Conservation (phyloP, 331 rosid genomes). For the Pyracantha coccinea region DNA sequence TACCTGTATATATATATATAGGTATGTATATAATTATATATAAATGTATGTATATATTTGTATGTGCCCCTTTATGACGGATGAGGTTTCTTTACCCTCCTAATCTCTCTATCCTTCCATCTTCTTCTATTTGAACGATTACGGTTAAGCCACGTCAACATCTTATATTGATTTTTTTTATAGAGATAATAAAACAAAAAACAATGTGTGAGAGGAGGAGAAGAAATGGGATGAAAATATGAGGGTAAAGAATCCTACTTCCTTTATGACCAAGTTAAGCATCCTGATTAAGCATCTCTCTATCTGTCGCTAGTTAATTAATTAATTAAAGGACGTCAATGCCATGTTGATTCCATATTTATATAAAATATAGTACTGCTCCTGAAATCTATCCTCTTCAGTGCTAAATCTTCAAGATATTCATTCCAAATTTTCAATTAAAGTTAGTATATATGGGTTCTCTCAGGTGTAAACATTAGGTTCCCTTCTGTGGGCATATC, state of each 20-base stretch:
- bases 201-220: too few species aligned
- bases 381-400: neutral
- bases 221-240: too few species aligned
- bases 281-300: conserved; percentile 39
- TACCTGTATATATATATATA: too few species aligned
- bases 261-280: conserved; percentile 37
- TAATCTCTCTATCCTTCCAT: too few species aligned
- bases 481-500: neutral
- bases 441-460: neutral
- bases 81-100: too few species aligned
- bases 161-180: too few species aligned
- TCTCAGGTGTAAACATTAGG: neutral
- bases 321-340: neutral
- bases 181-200: too few species aligned
- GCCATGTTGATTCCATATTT: conserved; percentile 6
- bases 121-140: too few species aligned
- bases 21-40: too few species aligned
- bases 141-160: too few species aligned
- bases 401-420: conserved; percentile 5
- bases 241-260: too few species aligned
- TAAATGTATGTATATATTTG: neutral
- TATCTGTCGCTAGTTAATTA: conserved; percentile 15
- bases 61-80: neutral
- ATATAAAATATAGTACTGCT: too few species aligned
- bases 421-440: neutral